Conservation (phyloP, 139 green algal genomes). For the Eudorina sp. region DNA sequence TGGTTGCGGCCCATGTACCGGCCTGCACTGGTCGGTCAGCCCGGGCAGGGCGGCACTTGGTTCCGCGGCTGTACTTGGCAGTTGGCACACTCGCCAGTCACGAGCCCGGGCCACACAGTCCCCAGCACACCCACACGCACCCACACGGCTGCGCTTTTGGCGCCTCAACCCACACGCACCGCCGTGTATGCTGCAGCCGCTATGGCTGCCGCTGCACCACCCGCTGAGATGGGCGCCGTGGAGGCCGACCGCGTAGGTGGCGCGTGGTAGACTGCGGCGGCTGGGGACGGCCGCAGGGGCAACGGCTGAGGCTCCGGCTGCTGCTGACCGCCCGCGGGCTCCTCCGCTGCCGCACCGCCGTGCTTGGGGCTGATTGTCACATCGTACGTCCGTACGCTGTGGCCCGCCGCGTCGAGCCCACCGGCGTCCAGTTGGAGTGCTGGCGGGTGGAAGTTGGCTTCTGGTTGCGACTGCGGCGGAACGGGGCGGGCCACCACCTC, state of each 20-base stretch:
- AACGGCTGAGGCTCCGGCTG: neutral
- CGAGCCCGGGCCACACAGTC: too few species aligned
- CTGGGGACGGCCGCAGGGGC: neutral
- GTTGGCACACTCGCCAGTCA: too few species aligned
- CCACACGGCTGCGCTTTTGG: too few species aligned
- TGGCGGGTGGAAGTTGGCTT: too few species aligned
- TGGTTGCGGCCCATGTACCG: too few species aligned
- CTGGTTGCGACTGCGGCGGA: neutral
- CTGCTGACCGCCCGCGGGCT: neutral
- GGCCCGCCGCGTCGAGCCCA: neutral
- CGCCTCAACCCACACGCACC: too few species aligned
- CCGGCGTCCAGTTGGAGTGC: neutral
- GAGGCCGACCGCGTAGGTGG: neutral
- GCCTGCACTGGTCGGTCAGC: too few species aligned
- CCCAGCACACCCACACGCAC: too few species aligned
- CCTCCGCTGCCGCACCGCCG: neutral
- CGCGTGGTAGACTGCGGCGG: neutral
- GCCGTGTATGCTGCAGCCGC: conserved; percentile 2
- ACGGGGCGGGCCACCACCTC: neutral
- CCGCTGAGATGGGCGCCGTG: neutral
- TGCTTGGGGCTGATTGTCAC: conserved; percentile 24
- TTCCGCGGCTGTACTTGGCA: too few species aligned
- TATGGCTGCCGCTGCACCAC: neutral
- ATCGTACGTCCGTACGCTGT: neutral
- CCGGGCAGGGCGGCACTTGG: too few species aligned